Conservation (phyloP, 352 stramenopile species). For the Phytophthora agathidicida region DNA sequence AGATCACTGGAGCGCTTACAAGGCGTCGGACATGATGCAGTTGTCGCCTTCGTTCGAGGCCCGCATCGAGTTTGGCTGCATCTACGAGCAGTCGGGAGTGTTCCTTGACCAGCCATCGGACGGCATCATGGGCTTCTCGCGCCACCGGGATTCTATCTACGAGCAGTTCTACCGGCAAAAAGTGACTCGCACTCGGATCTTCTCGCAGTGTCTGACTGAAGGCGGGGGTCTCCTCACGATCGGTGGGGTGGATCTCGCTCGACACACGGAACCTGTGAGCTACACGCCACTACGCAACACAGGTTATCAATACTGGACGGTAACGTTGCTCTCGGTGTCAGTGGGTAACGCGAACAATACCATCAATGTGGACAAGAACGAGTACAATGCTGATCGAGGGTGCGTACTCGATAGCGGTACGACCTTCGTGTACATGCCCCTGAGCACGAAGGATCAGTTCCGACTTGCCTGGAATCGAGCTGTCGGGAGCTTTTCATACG, state of each 20-base stretch:
- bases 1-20: slow-evolving; percentile 92
- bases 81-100: slow-evolving; percentile 89
- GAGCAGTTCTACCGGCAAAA: slow-evolving; percentile 90
- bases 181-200: slow-evolving; percentile 87
- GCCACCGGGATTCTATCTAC: slow-evolving; percentile 88
- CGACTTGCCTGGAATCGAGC: slow-evolving; percentile 52
- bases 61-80: slow-evolving; percentile 94
- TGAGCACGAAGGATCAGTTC: slow-evolving; percentile 42
- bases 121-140: slow-evolving; percentile 97
- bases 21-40: slow-evolving; percentile 80
- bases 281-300: slow-evolving; percentile 87
- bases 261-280: slow-evolving; percentile 78
- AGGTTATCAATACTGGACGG: slow-evolving; percentile 83
- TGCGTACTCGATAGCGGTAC: slow-evolving; percentile 84
- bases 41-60: slow-evolving; percentile 46
- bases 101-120: slow-evolving; percentile 94
- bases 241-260: slow-evolving; percentile 82
- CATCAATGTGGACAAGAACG: slow-evolving; percentile 38
- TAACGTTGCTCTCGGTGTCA: slow-evolving; percentile 56
- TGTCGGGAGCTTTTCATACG: slow-evolving; percentile 40
- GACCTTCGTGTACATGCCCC: slow-evolving; percentile 80
- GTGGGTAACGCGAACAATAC: slow-evolving; percentile 41
- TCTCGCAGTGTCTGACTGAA: slow-evolving; percentile 93
- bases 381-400: slow-evolving; percentile 70
- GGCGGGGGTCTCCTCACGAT: slow-evolving; percentile 93